These are phyloP conservation scores for Talaromyces sp. DNA, from an alignment of 2,329 filamentous ascomycete species.

Conservation along the genomic window DNA sequence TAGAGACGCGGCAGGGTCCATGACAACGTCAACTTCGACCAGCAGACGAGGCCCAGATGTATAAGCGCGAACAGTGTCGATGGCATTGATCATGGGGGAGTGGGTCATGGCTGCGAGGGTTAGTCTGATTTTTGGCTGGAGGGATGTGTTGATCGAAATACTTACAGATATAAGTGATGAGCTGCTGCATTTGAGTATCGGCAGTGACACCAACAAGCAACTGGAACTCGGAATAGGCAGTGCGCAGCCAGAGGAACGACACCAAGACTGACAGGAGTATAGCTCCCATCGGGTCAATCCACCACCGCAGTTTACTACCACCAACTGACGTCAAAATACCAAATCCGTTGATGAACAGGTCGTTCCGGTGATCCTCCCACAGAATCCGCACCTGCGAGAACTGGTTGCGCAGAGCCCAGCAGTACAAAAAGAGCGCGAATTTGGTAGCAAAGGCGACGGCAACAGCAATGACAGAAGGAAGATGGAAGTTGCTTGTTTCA, in stretches of 20 bases:
- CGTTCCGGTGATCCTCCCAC: conserved; percentile 96
- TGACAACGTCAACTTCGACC: conserved; percentile 94
- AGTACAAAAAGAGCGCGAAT: conserved; percentile 79
- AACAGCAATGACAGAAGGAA: conserved; percentile 82
- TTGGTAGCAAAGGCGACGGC: conserved; percentile 81
- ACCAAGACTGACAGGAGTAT: conserved; percentile 78
- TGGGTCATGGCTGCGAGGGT: conserved; percentile 66
- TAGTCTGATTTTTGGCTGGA: not conserved
- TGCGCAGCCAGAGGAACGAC: conserved; percentile 73
- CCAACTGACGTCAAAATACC: conserved; percentile 89
- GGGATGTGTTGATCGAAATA: conserved; percentile 10
- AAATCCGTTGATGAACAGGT: conserved; percentile 93
- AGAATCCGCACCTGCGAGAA: conserved; percentile 89
- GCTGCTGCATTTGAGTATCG: conserved; percentile 78
- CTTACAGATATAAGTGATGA: conserved; percentile 87
- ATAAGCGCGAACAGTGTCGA: conserved; percentile 93
- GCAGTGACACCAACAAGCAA: conserved; percentile 86
- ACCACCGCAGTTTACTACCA: conserved; percentile 84
- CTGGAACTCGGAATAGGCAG: conserved; percentile 84
- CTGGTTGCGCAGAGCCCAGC: conserved; percentile 82
- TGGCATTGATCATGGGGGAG: conserved; percentile 71
- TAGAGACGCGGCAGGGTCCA: conserved; percentile 71
- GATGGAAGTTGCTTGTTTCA: conserved; percentile 63
- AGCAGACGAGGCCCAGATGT: conserved; percentile 84
- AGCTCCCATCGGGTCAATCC: conserved; percentile 90